phyloP scores from a whole-genome alignment of 768 basidiomycete species.

The Pisolithus orientalis region DNA sequence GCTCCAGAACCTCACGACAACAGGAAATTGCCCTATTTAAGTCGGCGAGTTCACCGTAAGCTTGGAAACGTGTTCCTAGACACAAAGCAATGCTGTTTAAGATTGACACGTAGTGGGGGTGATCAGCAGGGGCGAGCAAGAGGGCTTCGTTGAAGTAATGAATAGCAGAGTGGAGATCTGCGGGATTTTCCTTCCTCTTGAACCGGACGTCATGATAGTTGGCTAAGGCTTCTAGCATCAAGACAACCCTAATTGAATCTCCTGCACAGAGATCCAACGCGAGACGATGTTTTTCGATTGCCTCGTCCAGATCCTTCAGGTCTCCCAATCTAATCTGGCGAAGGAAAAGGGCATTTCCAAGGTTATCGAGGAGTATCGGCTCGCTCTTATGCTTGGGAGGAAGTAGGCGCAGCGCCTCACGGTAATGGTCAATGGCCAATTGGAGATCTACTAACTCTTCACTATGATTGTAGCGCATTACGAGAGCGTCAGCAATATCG shows the following conservation, averaged over 20 bases:
- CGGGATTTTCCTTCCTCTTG: slow-evolving; percentile 12
- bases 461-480: slow-evolving; percentile 20
- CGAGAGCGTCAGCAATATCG: slow-evolving; percentile 24
- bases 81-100: slow-evolving; percentile 13
- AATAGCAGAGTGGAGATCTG: slow-evolving; percentile 21
- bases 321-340: slow-evolving; percentile 14
- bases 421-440: slow-evolving; percentile 19
- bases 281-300: slow-evolving; percentile 19
- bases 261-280: slow-evolving; percentile 15
- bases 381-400: slow-evolving; percentile 10
- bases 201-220: slow-evolving; percentile 22
- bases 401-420: slow-evolving; percentile 13
- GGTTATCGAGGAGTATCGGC: slow-evolving; percentile 10
- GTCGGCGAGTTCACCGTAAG: slow-evolving; percentile 13
- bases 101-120: slow-evolving; percentile 10
- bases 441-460: slow-evolving; percentile 21
- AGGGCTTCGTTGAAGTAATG: slow-evolving; percentile 23
- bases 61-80: slow-evolving; percentile 10
- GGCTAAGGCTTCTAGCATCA: slow-evolving; percentile 17
- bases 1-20: slow-evolving; percentile 18
- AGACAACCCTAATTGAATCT: slow-evolving; percentile 9
- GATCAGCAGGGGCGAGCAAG: slow-evolving; percentile 8
- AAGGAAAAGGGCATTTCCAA: slow-evolving; percentile 22
- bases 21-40: slow-evolving; percentile 23
- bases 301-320: slow-evolving; percentile 17